phyloP scores from a whole-genome alignment of 2,329 filamentous ascomycete species.

The Aspergillus tanneri region DNA sequence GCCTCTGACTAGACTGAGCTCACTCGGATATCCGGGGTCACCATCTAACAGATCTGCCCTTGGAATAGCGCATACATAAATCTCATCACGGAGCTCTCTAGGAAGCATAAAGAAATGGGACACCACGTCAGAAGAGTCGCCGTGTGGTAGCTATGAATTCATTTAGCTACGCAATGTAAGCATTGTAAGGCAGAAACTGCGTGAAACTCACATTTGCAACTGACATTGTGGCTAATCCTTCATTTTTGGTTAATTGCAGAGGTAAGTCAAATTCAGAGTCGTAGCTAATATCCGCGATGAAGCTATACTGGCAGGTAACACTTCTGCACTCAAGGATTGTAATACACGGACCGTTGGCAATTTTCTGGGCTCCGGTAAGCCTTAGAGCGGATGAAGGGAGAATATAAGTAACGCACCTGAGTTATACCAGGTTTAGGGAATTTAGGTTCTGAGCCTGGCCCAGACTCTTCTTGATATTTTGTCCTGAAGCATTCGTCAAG shows the following conservation, averaged over 20 bases:
- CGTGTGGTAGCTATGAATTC: background rate
- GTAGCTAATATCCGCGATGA: background rate
- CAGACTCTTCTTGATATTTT: background rate
- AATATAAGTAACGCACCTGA: no score
- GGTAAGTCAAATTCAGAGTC: background rate
- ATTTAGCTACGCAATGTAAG: background rate
- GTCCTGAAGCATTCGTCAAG: background rate
- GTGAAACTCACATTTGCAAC: background rate
- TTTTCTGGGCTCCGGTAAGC: background rate
- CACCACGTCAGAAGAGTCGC: background rate
- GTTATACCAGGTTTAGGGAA: background rate
- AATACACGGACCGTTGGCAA: background rate
- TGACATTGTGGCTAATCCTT: background rate
- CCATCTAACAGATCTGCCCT: background rate
- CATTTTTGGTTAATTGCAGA: background rate
- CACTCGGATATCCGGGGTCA: background rate
- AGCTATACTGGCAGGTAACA: background rate
- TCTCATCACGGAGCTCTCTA: background rate
- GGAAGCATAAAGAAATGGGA: background rate
- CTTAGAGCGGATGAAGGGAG: background rate
- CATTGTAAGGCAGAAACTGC: background rate
- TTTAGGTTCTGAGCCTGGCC: background rate
- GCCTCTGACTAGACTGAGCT: background rate
- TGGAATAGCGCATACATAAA: background rate
- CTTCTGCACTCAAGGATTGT: background rate